A percentile compares a stretch with the other conserved stretches of the same genome.
Conservation (phyloP, 2,329 filamentous ascomycete genomes). For the Fusarium sp. region DNA sequence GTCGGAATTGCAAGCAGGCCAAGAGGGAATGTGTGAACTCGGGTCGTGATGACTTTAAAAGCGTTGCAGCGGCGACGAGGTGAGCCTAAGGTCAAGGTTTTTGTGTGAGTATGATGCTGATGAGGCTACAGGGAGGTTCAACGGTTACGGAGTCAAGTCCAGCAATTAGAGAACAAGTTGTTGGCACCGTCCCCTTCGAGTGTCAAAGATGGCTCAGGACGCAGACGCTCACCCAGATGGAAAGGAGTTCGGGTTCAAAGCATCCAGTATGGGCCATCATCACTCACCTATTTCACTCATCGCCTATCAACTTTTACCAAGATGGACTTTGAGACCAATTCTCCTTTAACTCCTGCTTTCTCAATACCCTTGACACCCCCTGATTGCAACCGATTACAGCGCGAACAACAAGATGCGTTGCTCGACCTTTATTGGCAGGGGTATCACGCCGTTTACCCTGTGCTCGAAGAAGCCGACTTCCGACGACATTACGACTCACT, state of each 20-base stretch:
- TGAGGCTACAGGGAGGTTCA: slow-evolving; percentile 43
- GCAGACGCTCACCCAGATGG: slow-evolving; percentile 16
- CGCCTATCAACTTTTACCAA: slow-evolving; percentile 42
- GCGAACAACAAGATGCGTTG: slow-evolving; percentile 63
- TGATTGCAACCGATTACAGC: slow-evolving; percentile 48
- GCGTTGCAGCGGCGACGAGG: slow-evolving; percentile 47
- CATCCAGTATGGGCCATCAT: slow-evolving; percentile 45
- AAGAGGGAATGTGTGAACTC: slow-evolving; percentile 46
- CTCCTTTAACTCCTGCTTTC: neutral
- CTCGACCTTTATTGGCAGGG: slow-evolving; percentile 64
- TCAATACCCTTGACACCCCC: neutral
- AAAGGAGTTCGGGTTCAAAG: slow-evolving; percentile 21
- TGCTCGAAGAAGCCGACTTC: slow-evolving; percentile 50
- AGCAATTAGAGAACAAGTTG: slow-evolving; percentile 41
- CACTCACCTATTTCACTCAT: slow-evolving; percentile 42
- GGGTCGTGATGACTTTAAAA: slow-evolving; percentile 47
- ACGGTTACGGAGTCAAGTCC: slow-evolving; percentile 38
- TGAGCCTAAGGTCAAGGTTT: neutral
- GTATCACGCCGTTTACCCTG: slow-evolving; percentile 59
- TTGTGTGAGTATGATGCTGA: slow-evolving; percentile 8
- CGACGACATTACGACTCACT: slow-evolving; percentile 46
- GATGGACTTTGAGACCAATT: slow-evolving; percentile 2
- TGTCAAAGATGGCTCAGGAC: neutral
- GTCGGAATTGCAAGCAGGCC: slow-evolving; percentile 47
- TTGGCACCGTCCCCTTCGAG: slow-evolving; percentile 4